Conservation (phyloP, 257 asterid species). For the Coffea canephora region DNA sequence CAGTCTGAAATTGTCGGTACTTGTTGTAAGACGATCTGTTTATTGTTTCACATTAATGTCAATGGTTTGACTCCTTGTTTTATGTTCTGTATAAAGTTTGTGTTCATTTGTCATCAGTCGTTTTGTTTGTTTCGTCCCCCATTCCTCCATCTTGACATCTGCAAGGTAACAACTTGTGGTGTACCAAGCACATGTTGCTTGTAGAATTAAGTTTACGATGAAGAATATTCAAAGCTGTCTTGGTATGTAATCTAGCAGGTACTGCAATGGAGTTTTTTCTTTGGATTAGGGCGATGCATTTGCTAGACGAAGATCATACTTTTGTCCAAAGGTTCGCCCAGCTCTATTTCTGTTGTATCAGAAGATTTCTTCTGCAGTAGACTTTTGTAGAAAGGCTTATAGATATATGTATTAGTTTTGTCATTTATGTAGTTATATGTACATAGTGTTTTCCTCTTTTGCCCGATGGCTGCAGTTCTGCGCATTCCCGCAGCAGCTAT, state of each 20-base stretch:
- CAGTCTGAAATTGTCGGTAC: not conserved
- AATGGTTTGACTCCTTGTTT: not conserved
- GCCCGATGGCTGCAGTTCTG: not conserved
- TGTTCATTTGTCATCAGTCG: not conserved
- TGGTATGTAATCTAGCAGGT: constrained; percentile 43
- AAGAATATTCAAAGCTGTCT: not conserved
- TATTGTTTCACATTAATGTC: not conserved
- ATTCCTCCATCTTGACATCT: not conserved
- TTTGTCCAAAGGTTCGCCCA: not conserved
- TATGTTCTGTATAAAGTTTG: not conserved
- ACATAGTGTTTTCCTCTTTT: not conserved
- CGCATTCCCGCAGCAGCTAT: no score
- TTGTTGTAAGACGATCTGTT: not conserved
- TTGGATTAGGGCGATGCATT: constrained; percentile 36
- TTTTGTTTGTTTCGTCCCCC: not conserved
- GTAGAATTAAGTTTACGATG: not conserved
- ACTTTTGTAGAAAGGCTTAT: not conserved
- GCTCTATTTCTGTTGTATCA: not conserved
- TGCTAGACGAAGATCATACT: not conserved
- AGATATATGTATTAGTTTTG: not conserved
- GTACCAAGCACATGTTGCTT: not conserved
- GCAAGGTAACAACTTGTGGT: not conserved
- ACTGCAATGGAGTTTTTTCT: constrained; percentile 76
- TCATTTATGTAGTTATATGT: not conserved
- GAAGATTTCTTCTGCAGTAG: not conserved